phyloP scores from a whole-genome alignment of 1,139 yeast species.

The Geotrichum klebahnii region DNA sequence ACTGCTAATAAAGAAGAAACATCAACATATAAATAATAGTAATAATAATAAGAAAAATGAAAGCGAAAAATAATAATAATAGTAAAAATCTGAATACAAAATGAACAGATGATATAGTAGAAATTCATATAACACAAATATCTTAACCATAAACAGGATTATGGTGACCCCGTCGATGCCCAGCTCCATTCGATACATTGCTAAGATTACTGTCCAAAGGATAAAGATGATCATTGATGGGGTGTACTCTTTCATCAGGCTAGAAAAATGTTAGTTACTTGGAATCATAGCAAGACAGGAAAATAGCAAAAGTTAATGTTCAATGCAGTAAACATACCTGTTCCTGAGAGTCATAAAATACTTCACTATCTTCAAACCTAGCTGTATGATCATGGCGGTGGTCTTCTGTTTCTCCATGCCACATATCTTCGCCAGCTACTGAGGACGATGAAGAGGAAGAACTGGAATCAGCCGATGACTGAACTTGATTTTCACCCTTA shows the following conservation, averaged over 20 bases:
- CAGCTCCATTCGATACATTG: neutral
- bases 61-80: too few relatives aligned
- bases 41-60: too few relatives aligned
- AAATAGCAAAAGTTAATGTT: too few relatives aligned
- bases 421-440: constrained; percentile 30
- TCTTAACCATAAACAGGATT: constrained; percentile 24
- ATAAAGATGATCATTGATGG: constrained; percentile 13
- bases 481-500: constrained; percentile 11
- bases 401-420: constrained; percentile 29
- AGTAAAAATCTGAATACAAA: too few relatives aligned
- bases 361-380: constrained; percentile 12
- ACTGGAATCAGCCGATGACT: constrained; percentile 27
- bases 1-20: too few relatives aligned
- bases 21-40: too few relatives aligned
- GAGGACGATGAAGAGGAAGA: constrained; percentile 31
- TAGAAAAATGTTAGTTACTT: constrained; percentile 15
- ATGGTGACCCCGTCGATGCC: constrained; percentile 26
- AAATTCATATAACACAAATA: neutral
- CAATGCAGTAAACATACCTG: constrained; percentile 14
- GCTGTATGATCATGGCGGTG: neutral
- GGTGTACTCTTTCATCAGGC: constrained; percentile 14
- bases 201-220: constrained; percentile 4
- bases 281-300: too few relatives aligned
- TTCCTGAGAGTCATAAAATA: constrained; percentile 20
- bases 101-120: neutral